Base-by-base conservation (phyloP, 768 basidiomycete species). In the Tulasnella sp. region DNA sequence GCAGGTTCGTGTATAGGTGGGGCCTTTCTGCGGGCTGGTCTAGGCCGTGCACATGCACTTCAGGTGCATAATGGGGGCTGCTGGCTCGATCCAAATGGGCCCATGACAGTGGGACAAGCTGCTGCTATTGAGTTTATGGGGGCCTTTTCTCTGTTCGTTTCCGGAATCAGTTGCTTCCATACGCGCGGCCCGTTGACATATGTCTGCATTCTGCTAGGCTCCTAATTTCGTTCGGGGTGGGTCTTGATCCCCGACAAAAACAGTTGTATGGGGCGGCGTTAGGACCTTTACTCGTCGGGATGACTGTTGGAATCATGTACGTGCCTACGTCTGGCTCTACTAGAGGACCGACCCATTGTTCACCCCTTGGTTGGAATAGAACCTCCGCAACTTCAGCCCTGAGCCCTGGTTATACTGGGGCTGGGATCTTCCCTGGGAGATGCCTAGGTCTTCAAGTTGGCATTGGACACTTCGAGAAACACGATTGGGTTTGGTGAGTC, bases 71-170 rank as follows among this genome's bases (percentile, higher is more conserved):
- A 52, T 15, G 50, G 50, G 19, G 50, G 50, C 6, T 52, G 50
- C 50, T 52, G 29, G 6, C 50, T 52, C 34, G 50, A 52, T n/a
- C 50, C 50, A 21, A 52, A 52, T 52, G 50, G 50, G 34, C 32
- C 50, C 8, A 21, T 39, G 11, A 36, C 50, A n/a, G 50, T 52
- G 3, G 50, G 50, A 4, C 50, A 52, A 39, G 50, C 50, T 39
- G 50, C 37, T 15, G 32, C 34, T 36, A 52, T 52, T 36, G 50
- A 52, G 32, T 52, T 52, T 34, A 52, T 52, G n/a, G 50, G 27
- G n/a, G 34, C 50, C 12, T 52, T 52, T 34, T 37, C 34, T 40
- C 14, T 52, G 50, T 52, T 8, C 8, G 50, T 52, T 23, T 8
- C n/a, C n/a, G n/a, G n/a, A n/a, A n/a, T n/a, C n/a, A n/a, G n/a